phyloP scores from a whole-genome alignment of 805 yeast genomes.

The Candida sphagnicola region DNA sequence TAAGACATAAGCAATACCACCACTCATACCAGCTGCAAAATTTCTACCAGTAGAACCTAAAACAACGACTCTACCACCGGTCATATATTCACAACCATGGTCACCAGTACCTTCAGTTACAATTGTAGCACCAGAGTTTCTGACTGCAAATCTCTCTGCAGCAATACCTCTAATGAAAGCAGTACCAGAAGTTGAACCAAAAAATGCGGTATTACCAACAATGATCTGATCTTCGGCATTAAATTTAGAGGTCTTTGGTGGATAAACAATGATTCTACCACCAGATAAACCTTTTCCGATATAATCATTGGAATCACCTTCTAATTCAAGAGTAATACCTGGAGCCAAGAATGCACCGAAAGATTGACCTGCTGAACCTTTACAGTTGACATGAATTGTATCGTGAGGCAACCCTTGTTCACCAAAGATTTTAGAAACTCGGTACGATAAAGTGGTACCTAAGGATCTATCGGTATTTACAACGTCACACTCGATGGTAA shows the following conservation, averaged over 20 bases:
- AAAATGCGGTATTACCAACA: constrained; percentile 95
- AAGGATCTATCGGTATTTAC: constrained; percentile 95
- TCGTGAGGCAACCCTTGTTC: constrained; percentile 93
- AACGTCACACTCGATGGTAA: constrained; percentile 87
- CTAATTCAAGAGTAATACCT: constrained; percentile 90
- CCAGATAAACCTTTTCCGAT: constrained; percentile 98
- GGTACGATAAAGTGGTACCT: constrained; percentile 91
- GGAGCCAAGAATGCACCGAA: constrained; percentile 97
- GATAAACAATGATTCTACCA: constrained; percentile 88
- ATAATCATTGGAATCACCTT: constrained; percentile 97
- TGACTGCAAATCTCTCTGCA: constrained; percentile 96
- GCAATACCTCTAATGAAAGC: constrained; percentile 96
- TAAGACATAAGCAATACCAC: constrained; percentile 96
- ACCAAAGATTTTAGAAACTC: constrained; percentile 90
- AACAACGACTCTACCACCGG: constrained; percentile 96
- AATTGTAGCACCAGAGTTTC: constrained; percentile 97
- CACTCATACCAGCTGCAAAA: constrained; percentile 98
- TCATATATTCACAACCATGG: constrained; percentile 99
- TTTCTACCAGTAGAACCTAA: constrained; percentile 89
- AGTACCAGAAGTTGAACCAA: constrained; percentile 95
- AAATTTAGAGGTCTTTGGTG: constrained; percentile 79
- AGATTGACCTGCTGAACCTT: constrained; percentile 97
- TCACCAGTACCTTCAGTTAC: constrained; percentile 98
- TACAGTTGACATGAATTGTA: constrained; percentile 87
- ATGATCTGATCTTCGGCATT: constrained; percentile 95